Percentiles rank a stretch among this genome's conserved stretches.
phyloP scores from a whole-genome alignment of 2,329 filamentous ascomycete genomes.

The Nothophoma quercina region DNA sequence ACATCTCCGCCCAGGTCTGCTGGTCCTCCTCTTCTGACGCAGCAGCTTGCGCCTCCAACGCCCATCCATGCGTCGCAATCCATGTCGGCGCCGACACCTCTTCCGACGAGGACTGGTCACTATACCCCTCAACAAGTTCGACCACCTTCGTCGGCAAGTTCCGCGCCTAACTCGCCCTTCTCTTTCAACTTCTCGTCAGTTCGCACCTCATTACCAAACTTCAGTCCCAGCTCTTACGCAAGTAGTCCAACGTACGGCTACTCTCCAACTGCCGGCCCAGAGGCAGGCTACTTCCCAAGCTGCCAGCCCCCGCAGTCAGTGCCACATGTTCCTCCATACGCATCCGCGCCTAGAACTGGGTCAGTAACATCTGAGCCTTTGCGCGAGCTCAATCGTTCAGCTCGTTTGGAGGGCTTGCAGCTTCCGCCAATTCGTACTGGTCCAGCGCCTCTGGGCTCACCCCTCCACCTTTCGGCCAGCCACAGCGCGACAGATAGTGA shows the following conservation, averaged over 20 bases:
- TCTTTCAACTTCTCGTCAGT: conserved; percentile 43
- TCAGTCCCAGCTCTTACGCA: conserved; percentile 45
- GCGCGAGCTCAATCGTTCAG: conserved; percentile 32
- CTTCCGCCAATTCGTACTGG: conserved; percentile 48
- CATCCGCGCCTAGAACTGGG: conserved; percentile 32
- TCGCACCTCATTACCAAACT: conserved; percentile 44
- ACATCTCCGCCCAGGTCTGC: conserved; percentile 32
- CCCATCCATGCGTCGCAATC: conserved; percentile 34
- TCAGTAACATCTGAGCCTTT: conserved; percentile 41
- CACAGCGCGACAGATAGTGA: conserved; percentile 29
- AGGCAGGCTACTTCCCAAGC: conserved; percentile 44
- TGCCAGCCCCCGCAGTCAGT: conserved; percentile 38
- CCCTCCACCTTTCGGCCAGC: conserved; percentile 32
- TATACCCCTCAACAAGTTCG: conserved; percentile 38
- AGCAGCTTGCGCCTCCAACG: conserved; percentile 44
- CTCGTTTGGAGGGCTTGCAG: conserved; percentile 43
- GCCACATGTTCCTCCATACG: conserved; percentile 41
- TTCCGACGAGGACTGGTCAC: conserved; percentile 29
- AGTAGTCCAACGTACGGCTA: conserved; percentile 45
- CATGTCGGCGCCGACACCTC: conserved; percentile 38
- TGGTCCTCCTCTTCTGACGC: conserved; percentile 43
- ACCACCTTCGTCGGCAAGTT: conserved; percentile 43
- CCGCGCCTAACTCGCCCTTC: conserved; percentile 46
- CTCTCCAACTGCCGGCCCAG: conserved; percentile 44
- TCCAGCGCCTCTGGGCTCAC: conserved; percentile 41